phyloP scores from a whole-genome alignment of 306 rosid genomes.

The Cicer arietinum region DNA sequence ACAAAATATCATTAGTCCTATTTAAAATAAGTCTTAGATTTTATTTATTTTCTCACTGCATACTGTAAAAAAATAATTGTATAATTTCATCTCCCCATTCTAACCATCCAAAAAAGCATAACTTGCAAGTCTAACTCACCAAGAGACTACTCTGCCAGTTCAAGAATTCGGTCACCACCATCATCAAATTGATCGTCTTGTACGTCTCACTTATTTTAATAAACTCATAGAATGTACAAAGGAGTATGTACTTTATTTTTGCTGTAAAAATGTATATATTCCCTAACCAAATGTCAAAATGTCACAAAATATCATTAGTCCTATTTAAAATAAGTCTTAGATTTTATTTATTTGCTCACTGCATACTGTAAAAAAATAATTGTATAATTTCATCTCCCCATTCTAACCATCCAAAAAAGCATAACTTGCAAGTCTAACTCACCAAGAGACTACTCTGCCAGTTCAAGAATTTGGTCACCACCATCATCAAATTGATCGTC shows the following conservation, averaged over 20 bases:
- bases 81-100: too few relatives aligned
- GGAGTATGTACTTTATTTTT: too few relatives aligned
- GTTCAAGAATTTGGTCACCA: not conserved
- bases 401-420: not conserved
- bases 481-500: constrained; percentile 3
- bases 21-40: too few relatives aligned
- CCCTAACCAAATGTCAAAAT: not conserved
- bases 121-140: too few relatives aligned
- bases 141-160: too few relatives aligned
- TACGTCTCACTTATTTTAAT: too few relatives aligned
- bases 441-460: not conserved
- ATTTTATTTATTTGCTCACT: not conserved
- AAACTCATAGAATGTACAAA: too few relatives aligned
- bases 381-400: not conserved
- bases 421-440: not conserved
- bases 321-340: not conserved
- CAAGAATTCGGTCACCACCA: too few relatives aligned
- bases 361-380: not conserved
- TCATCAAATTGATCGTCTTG: too few relatives aligned
- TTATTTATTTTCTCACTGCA: too few relatives aligned
- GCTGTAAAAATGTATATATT: not conserved
- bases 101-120: not conserved
- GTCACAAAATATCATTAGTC: not conserved
- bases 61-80: not conserved
- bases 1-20: too few relatives aligned